Percentiles rank a stretch among this genome's conserved stretches.
Conservation (phyloP, 1,284 basidiomycete species). For the Heterobasidion parviporum region DNA sequence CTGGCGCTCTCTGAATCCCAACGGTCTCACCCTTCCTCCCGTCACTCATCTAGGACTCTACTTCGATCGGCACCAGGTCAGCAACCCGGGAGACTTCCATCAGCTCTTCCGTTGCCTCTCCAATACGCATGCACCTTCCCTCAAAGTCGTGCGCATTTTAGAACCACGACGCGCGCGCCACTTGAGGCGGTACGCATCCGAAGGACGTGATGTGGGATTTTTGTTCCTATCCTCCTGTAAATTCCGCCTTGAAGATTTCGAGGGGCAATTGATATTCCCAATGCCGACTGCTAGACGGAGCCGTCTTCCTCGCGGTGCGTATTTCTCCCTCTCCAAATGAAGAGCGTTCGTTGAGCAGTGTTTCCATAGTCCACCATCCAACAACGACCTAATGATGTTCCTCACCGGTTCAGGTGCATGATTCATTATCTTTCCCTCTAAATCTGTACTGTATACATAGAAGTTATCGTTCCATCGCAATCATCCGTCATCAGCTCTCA, state of each 20-base stretch:
- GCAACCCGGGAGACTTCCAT: not conserved
- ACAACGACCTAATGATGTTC: no score
- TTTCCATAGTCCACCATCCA: no score
- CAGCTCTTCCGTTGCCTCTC: not conserved
- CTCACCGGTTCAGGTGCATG: no score
- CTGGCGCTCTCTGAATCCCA: not conserved
- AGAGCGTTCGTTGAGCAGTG: no score
- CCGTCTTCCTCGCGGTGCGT: no score
- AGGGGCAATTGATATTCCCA: not conserved
- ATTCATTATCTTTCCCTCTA: no score
- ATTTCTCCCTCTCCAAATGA: no score
- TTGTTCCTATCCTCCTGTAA: not conserved
- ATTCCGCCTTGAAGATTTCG: not conserved
- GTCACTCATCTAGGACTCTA: not conserved
- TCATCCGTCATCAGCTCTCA: no score
- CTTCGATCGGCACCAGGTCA: not conserved
- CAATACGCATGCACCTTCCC: not conserved
- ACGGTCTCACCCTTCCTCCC: not conserved
- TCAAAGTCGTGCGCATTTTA: not conserved
- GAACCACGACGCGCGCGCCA: not conserved
- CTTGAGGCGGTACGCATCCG: not conserved
- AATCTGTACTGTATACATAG: no score
- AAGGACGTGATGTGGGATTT: not conserved
- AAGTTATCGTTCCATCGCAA: no score
- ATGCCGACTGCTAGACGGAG: not conserved